Evolutionary conservation across 129 eudicot genomes (phyloP).

Genomic region (Flaveria linearis): DNA sequence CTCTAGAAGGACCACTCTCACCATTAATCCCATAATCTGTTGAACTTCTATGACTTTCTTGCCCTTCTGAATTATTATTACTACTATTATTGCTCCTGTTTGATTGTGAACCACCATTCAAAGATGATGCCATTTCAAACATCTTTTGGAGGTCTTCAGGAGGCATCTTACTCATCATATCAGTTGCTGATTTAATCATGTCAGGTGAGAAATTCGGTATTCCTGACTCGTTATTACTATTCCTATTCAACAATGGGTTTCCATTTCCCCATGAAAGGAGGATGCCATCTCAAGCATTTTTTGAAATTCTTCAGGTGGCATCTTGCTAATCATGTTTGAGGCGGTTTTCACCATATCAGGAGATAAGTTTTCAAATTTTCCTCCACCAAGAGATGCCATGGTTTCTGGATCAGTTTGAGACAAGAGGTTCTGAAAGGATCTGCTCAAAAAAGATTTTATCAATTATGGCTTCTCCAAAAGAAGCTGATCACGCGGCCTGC

Average conservation of each 20-base stretch:
- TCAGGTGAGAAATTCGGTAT: constrained; percentile 70
- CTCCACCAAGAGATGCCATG: constrained; percentile 62
- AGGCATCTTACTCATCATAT: constrained; percentile 92
- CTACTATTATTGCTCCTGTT: constrained; percentile 32
- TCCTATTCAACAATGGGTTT: constrained; percentile 45
- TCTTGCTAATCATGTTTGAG: constrained; percentile 66
- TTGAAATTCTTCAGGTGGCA: constrained; percentile 95
- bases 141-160: constrained; percentile 73
- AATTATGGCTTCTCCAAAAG: constrained; percentile 2
- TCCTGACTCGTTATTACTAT: constrained; percentile 49
- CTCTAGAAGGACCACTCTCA: constrained; percentile 55
- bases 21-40: constrained; percentile 35
- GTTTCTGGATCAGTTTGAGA: constrained; percentile 83
- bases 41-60: constrained; percentile 36
- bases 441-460: constrained; percentile 26
- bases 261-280: constrained; percentile 56
- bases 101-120: constrained; percentile 44
- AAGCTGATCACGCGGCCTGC: neutral
- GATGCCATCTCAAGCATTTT: constrained; percentile 80
- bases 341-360: constrained; percentile 89
- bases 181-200: constrained; percentile 82
- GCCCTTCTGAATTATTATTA: constrained; percentile 28
- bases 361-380: constrained; percentile 60
- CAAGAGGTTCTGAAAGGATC: constrained; percentile 80
- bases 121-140: constrained; percentile 88